Percentiles rank a stretch among this genome's conserved stretches.
Conservation (phyloP, 2,329 filamentous ascomycete species). For the Thielaviopsis musarum region DNA sequence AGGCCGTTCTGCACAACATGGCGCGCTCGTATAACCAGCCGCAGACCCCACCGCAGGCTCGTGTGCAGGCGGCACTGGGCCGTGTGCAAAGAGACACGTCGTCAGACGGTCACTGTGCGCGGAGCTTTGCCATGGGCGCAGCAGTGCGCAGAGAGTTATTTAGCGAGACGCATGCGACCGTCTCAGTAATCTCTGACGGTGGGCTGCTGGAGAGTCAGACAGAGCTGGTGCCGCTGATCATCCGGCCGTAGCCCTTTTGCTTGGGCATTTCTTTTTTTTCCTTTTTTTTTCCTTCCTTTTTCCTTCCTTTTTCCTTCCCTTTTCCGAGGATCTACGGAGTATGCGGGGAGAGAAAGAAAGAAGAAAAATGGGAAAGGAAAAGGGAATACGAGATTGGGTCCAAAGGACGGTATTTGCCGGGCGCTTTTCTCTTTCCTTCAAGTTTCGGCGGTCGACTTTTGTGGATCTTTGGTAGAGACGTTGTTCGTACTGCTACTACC, state of each 20-base stretch:
- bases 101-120: conserved; percentile 11
- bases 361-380: too few species aligned
- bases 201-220: conserved; percentile 34
- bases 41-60: too few species aligned
- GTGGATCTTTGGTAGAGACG: too few species aligned
- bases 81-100: conserved; percentile 8
- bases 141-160: neutral
- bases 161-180: neutral
- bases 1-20: conserved; percentile 42
- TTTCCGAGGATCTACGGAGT: too few species aligned
- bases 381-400: too few species aligned
- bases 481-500: neutral
- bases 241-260: conserved; percentile 25
- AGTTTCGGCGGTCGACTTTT: too few species aligned
- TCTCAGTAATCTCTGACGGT: conserved; percentile 25
- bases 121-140: conserved; percentile 19
- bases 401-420: too few species aligned
- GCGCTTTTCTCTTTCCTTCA: too few species aligned
- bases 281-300: conserved; percentile 4
- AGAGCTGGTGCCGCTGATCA: conserved; percentile 42
- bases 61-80: too few species aligned
- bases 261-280: neutral
- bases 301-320: neutral
- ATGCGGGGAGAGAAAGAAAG: neutral
- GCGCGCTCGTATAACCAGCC: conserved; percentile 28